Conservation (phyloP, 805 yeast species). For the Starmerella gropengiesseri region DNA sequence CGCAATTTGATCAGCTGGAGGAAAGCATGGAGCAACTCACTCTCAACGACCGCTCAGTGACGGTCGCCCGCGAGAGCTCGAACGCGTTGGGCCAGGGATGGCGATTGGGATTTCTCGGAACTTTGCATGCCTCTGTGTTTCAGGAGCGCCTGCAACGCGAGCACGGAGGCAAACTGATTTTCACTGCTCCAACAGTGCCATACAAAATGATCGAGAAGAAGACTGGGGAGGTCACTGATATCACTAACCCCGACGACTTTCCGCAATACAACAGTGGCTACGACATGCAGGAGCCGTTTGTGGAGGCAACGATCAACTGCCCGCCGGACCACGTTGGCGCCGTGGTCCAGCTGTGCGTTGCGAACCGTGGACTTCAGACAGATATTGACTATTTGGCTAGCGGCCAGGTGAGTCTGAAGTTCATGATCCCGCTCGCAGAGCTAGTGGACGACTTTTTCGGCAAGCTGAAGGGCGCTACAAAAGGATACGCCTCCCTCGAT, state of each 20-base stretch:
- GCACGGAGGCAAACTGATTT: conserved; percentile 82
- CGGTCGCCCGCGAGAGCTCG: conserved; percentile 80
- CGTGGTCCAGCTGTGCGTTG: conserved; percentile 77
- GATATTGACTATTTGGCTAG: conserved; percentile 67
- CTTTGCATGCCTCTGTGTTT: conserved; percentile 89
- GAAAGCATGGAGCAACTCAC: conserved; percentile 83
- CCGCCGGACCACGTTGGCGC: conserved; percentile 83
- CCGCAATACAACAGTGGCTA: conserved; percentile 44
- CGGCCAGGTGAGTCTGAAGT: conserved; percentile 72
- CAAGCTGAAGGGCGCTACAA: conserved; percentile 74
- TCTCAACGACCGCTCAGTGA: conserved; percentile 83
- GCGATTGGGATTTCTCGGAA: conserved; percentile 91
- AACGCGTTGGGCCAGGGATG: conserved; percentile 95
- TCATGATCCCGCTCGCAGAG: conserved; percentile 75
- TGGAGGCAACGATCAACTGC: conserved; percentile 78
- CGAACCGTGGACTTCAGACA: conserved; percentile 69
- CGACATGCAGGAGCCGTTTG: conserved; percentile 58
- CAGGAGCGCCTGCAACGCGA: conserved; percentile 85
- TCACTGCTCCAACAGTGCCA: conserved; percentile 95
- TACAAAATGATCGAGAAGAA: conserved; percentile 54
- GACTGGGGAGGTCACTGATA: conserved; percentile 53
- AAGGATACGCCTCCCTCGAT: conserved; percentile 89
- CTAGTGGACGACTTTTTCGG: conserved; percentile 94
- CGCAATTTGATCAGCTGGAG: conserved; percentile 77
- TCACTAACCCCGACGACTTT: conserved; percentile 88